These are phyloP conservation scores for Candida arabinofermentans DNA, from an alignment of 805 yeast genomes.

Conservation along the genomic window DNA sequence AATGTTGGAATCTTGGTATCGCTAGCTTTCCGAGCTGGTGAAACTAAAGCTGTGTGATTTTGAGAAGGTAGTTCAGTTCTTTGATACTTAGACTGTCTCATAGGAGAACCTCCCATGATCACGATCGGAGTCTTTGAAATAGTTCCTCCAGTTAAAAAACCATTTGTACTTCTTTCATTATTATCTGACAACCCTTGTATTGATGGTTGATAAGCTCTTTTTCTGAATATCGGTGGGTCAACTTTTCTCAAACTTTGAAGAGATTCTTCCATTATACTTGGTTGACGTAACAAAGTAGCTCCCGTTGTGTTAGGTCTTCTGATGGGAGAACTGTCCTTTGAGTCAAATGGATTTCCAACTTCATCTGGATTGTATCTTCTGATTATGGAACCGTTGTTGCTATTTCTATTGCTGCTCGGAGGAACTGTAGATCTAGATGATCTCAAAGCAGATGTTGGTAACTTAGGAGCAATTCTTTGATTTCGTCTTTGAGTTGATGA, in stretches of 20 bases:
- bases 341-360: constrained; percentile 25
- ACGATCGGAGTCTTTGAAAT: constrained; percentile 25
- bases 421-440: not conserved
- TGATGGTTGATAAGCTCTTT: not conserved
- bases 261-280: not conserved
- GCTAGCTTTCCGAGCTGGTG: not conserved
- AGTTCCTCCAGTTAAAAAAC: constrained; percentile 12
- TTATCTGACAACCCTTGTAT: constrained; percentile 1
- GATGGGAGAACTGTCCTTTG: constrained; percentile 21
- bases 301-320: constrained; percentile 1
- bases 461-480: not conserved
- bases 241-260: constrained; percentile 4
- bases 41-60: no score
- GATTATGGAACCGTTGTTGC: constrained; percentile 19
- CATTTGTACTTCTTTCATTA: no score
- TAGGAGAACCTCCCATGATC: constrained; percentile 27
- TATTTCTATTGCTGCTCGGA: not conserved
- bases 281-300: not conserved
- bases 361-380: constrained; percentile 13
- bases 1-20: constrained; percentile 3
- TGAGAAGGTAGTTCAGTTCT: not conserved
- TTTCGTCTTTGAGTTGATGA: not conserved
- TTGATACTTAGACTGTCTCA: constrained; percentile 8
- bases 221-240: constrained; percentile 16
- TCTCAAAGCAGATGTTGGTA: not conserved